Conservation (phyloP, 2,329 filamentous ascomycete species). For the Pseudogymnoascus sp. region DNA sequence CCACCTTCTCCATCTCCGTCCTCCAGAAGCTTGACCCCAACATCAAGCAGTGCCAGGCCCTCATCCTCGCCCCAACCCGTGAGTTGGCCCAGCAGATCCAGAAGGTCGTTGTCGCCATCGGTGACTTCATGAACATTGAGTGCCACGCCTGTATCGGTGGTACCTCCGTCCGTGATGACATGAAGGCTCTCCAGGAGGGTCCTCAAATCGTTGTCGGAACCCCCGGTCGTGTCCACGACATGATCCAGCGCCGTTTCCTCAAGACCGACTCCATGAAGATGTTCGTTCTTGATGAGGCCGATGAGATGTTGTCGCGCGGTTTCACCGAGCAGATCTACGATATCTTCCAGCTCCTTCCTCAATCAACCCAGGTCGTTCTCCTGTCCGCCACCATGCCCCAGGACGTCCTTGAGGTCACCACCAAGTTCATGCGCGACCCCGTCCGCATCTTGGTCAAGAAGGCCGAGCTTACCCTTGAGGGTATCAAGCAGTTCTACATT, state of each 20-base stretch:
- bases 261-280: constrained; percentile 99
- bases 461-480: constrained; percentile 97
- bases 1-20: constrained; percentile 98
- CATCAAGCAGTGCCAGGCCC: constrained; percentile 93
- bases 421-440: constrained; percentile 99
- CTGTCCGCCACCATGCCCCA: constrained; percentile 98
- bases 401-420: constrained; percentile 98
- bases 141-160: constrained; percentile 99
- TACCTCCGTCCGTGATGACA: constrained; percentile 95
- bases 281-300: constrained; percentile 98
- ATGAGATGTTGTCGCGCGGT: constrained; percentile 98
- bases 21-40: constrained; percentile 97
- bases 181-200: constrained; percentile 93
- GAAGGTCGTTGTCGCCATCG: constrained; percentile 97
- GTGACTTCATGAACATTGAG: constrained; percentile 99
- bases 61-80: constrained; percentile 95
- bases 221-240: constrained; percentile 96
- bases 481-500: constrained; percentile 99
- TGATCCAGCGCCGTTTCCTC: constrained; percentile 97
- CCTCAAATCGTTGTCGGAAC: constrained; percentile 97
- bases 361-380: constrained; percentile 96
- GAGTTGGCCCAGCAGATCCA: constrained; percentile 99
- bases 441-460: constrained; percentile 99
- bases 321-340: constrained; percentile 99
- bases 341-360: constrained; percentile 97